Evolutionary conservation across 169 alveolate species (phyloP), one percentile per base, ranked within the genome.

Genomic region (Plasmodium sp.): DNA sequence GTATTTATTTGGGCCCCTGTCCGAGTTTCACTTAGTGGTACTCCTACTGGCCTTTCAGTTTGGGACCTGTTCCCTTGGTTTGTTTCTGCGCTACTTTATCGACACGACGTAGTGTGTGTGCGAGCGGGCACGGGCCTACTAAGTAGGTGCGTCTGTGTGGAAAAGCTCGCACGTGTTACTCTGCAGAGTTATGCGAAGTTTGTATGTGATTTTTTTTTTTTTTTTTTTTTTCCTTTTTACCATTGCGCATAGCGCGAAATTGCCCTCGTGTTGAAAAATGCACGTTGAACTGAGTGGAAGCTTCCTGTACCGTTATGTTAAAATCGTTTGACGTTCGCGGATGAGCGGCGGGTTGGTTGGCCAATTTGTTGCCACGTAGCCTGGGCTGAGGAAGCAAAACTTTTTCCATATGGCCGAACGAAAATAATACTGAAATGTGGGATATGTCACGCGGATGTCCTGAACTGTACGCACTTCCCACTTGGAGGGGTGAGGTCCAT

Each of bases 1-100:
- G 34, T 96, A 97, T 84, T 79, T 98, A 34, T 93, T 94, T 51
- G 99, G 99, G 12, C 99, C 99, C 9, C 93, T 92, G 72, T 97
- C 98, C 82, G 99, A 98, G 93, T 96, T 96, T 94, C 97, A 97
- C 45, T 83, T 97, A 31, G 98, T 97, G 67, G 92, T 93, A 80
- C 67, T 92, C n/a, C 92, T 97, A 39, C 84, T 97, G 10, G 16
- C 93, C 16, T 96, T 98, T 84, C 98, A 98, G 95, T 93, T 98
- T 39, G 18, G 96, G 10, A 97, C 98, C 48, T 95, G 98, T 58
- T 72, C 90, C 27, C 45, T 97, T 83, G 99, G 98, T 5, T 97
- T 98, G 75, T 83, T 92, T 54, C 34, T 98, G 3, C 97, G 99
- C 93, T 97, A 98, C 81, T 93, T 51, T 91, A 77, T 91, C 39